Evolutionary conservation across 192 early-diverging fungal genomes (phyloP), one percentile per base, ranked within the genome.

Genomic region (Coemansia sp.): DNA sequence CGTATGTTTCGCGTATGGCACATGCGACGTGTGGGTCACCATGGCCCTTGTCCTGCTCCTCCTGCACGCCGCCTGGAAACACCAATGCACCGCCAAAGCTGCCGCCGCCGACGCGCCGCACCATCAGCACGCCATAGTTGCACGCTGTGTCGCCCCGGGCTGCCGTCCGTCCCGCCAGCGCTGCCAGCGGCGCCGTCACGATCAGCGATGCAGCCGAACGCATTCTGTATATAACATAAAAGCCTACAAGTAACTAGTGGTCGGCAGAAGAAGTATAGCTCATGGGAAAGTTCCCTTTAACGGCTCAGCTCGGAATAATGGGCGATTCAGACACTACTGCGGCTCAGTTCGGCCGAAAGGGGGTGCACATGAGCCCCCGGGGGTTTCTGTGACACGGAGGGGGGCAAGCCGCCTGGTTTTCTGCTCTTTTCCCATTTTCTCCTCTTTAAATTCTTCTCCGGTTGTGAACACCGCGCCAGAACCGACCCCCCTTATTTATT

Each of bases 1-100:
- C 93, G 65, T 85, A 89, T 0, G 93, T 91, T 69, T 94, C 88
- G 42, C 90, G 84, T 17, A 90, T 72, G 1, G 90, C 90, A 56
- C 87, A 89, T 14, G 86, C 72, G 25, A 74, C 79, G 56, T 73
- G 79, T 21, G 79, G 28, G 15, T 26, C 44, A 17, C 34, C 31
- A 37, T 25, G 5, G 4, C 6, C 38, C 26, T 26, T 9, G 61
- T 76, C 73, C n/a, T 25, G 12, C 0, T 52, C n/a, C 20, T 81
- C 79, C 17, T 58, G 56, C 11, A 69, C 54, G 40, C 79, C 79
- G 44, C 79, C 79, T 2, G 79, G 79, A 55, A 81, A 81, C 64
- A 75, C 79, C 1, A 51, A 49, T 0, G 73, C 73, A 47, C 55
- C 26, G 11, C 59, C 56, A 38, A 81, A 81, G 54, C 26, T 58